A percentile compares a stretch with the other conserved stretches of the same genome.
Conservation (phyloP, 176 grass and related monocot genomes). For the Typha latifolia region DNA sequence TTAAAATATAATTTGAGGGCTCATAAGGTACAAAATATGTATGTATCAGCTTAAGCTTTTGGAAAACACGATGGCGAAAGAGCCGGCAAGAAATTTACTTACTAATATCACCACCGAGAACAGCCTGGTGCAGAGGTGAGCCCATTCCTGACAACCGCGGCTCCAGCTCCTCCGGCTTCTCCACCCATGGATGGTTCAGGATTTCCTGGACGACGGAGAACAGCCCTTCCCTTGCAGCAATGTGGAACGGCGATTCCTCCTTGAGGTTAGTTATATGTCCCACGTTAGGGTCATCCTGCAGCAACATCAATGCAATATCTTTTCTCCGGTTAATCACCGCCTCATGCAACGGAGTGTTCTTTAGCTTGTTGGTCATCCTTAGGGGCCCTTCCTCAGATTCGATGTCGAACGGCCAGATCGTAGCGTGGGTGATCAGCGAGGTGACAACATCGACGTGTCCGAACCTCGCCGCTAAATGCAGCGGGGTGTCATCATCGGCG, state of each 20-base stretch:
- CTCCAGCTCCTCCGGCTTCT: neutral
- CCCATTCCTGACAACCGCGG: conserved; percentile 24
- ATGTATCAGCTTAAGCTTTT: neutral
- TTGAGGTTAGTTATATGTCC: conserved; percentile 29
- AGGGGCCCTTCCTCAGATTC: neutral
- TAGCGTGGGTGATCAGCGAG: conserved; percentile 6
- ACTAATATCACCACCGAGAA: conserved; percentile 57
- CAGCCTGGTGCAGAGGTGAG: conserved; percentile 52
- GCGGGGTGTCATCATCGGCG: conserved; percentile 45
- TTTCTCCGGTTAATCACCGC: conserved; percentile 20
- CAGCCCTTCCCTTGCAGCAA: conserved; percentile 57
- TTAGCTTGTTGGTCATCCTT: conserved; percentile 8
- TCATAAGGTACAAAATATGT: neutral
- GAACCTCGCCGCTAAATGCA: conserved; percentile 43
- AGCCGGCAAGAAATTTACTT: neutral
- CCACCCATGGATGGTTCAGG: conserved; percentile 24
- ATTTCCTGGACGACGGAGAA: conserved; percentile 32
- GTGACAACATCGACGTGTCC: conserved; percentile 23
- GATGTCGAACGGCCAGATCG: neutral
- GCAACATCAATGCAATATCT: conserved; percentile 32
- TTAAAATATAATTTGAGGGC: neutral
- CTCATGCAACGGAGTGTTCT: conserved; percentile 55
- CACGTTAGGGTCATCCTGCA: conserved; percentile 23
- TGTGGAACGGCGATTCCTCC: conserved; percentile 51
- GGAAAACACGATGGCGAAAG: neutral